Base-by-base conservation (phyloP, 768 basidiomycete genomes). In the Rhizopogon sp. region DNA sequence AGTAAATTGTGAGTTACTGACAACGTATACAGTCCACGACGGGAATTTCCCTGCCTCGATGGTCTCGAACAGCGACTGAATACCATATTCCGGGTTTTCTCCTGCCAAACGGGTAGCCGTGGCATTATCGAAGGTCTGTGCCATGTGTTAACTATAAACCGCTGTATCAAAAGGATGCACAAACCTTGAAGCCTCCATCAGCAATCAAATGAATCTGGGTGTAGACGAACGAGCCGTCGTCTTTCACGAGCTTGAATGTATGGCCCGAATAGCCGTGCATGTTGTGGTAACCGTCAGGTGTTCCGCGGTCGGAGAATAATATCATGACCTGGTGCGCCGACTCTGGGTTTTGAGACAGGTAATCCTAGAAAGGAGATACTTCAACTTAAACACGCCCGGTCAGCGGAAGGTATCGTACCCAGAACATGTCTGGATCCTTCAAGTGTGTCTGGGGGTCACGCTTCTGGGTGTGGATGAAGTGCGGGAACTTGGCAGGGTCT, bases 251-350 rank as follows among this genome's bases (percentile, higher is more conserved):
- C 70, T 94, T 90, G 79, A 79, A 91, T 33, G 94, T 87, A 79
- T 97, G 93, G 14, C 95, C 91, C 49, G 90, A 90, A 78, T 94
- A 97, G 2, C 93, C 95, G 72, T 98, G 91, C 84, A 84, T 77
- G 58, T 85, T 76, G 72, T 90, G 85, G 75, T 76, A 94, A n/a
- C 83, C 93, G 71, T 85, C 87, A 57, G 96, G 95, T 54, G 93
- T 97, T 45, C 92, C 88, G 64, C 95, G 90, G 72, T 98, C 95
- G n/a, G 90, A 90, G 76, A 97, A 87, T 56, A 92, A 79, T 69
- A 95, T 95, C 81, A 90, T 79, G 64, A 91, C 76, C 73, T 93
- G 90, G 70, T 93, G 90, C 56, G 88, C 90, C 17, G 91, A 89
- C 74, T 94, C 90, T 9, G 90, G 88, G 74, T 91, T 92, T 69